phyloP scores from a whole-genome alignment of 1,284 basidiomycete species.

The Violaceomyces palustris region DNA sequence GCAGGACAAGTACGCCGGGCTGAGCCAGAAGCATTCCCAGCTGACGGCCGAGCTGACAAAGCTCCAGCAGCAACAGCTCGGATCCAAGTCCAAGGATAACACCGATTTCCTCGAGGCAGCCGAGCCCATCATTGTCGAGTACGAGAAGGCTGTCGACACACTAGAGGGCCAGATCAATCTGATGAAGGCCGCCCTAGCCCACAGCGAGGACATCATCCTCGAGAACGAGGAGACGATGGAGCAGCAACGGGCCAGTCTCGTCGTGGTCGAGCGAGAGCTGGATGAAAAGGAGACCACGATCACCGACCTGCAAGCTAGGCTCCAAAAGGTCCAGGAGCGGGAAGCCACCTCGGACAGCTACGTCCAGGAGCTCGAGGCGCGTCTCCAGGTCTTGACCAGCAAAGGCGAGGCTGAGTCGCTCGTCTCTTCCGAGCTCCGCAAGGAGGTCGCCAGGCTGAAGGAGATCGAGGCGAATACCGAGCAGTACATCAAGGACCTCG shows the following conservation, averaged over 20 bases:
- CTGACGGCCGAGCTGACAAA: conserved; percentile 77
- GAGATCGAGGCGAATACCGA: conserved; percentile 68
- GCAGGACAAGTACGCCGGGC: conserved; percentile 73
- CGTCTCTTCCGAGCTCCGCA: conserved; percentile 72
- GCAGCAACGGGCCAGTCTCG: conserved; percentile 56
- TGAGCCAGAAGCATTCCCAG: conserved; percentile 76
- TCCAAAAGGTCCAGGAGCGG: conserved; percentile 76
- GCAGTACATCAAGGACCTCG: conserved; percentile 83
- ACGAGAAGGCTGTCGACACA: conserved; percentile 91
- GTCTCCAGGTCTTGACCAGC: conserved; percentile 76
- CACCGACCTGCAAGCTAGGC: conserved; percentile 72
- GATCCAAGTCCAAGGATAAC: conserved; percentile 27
- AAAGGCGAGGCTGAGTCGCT: conserved; percentile 68
- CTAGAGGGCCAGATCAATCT: conserved; percentile 91
- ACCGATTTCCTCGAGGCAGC: conserved; percentile 88
- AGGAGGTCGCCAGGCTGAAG: conserved; percentile 72
- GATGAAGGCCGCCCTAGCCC: conserved; percentile 77
- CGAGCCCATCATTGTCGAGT: conserved; percentile 89
- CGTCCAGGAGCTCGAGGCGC: conserved; percentile 83
- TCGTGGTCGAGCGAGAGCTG: conserved; percentile 60
- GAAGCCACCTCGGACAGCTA: conserved; percentile 90
- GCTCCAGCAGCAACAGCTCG: conserved; percentile 37
- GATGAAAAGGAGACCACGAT: conserved; percentile 74
- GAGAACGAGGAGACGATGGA: conserved; percentile 77
- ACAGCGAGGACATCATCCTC: conserved; percentile 83